Base-by-base conservation (phyloP, 2,329 filamentous ascomycete genomes). In the Fusarium incarnatum region DNA sequence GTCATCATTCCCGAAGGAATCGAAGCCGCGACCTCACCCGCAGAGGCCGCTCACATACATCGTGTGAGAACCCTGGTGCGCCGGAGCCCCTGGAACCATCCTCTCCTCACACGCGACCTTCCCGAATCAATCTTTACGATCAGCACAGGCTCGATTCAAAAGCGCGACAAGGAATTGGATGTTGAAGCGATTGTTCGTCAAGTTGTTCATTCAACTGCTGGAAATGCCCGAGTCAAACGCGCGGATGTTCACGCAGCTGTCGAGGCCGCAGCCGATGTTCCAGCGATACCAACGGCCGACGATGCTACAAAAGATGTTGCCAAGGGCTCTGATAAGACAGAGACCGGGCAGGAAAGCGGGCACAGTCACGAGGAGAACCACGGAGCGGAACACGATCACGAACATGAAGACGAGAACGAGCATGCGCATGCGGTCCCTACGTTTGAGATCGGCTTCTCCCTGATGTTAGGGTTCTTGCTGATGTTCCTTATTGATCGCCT, bases 1-100 rank as follows among this genome's bases (percentile, higher is more conserved):
- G 94, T 99, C 32, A 98, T 99, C 77, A 97, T 99, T 75, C 96
- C 96, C 1, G 96, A 99, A 80, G 96, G 96, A 40, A 91, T 98
- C 64, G 94, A 98, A 78, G 95, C 96, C 5, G 87, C 98, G 60
- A 93, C 96, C 73, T 89, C 86, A 16, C 82, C 86, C 5, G 80
- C 81, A 4, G 78, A 82, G 60, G 72, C 78, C 9, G 68, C 79
- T 12, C 81, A 83, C 48, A 72, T 80, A 53, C 82, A 82, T 71
- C 77, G 77, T 59, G 68, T 77, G 18, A 73, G 79, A 60, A 77
- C 71, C 30, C 57, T 81, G 27, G 71, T 77, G 48, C 77, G 73
- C 58, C 72, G 80, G 63, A 76, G 73, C 32, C 80, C 79, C 3
- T 79, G 74, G 75, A 73, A 42, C 23, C 70, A 78, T 15, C 73